A percentile compares a stretch with the other conserved stretches of the same genome.
Evolutionary conservation across 2,329 filamentous ascomycete genomes (phyloP).

Genomic region (Ramularia endophylla): DNA sequence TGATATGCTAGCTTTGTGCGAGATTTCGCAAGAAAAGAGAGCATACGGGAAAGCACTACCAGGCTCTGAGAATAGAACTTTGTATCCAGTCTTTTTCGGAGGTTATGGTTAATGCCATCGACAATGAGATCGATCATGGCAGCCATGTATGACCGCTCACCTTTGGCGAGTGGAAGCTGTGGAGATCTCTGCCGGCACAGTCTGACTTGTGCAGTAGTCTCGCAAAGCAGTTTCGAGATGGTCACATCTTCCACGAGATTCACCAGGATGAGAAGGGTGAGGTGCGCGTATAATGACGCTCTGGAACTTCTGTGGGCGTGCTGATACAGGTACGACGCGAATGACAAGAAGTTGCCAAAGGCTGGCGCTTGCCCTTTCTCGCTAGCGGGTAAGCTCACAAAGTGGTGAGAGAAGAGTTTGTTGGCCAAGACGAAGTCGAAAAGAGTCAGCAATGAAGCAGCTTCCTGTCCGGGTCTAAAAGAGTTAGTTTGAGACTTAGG

Average conservation of each 20-base stretch:
- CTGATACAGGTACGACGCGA: conserved; percentile 88
- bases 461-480: conserved; percentile 67
- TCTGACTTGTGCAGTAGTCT: conserved; percentile 67
- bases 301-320: conserved; percentile 81
- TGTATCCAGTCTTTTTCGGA: conserved; percentile 77
- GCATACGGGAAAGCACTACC: conserved; percentile 72
- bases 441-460: conserved; percentile 72
- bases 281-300: conserved; percentile 73
- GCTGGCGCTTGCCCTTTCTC: conserved; percentile 39
- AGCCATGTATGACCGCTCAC: conserved; percentile 67
- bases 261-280: conserved; percentile 78
- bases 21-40: conserved; percentile 77
- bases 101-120: conserved; percentile 90
- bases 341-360: conserved; percentile 75
- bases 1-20: conserved; percentile 80
- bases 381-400: conserved; percentile 51
- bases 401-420: conserved; percentile 85
- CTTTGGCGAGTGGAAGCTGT: conserved; percentile 64
- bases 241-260: conserved; percentile 79
- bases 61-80: conserved; percentile 65
- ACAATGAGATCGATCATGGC: conserved; percentile 80
- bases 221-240: conserved; percentile 78
- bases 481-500: conserved; percentile 12
- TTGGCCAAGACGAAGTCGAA: conserved; percentile 95
- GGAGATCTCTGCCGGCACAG: conserved; percentile 87